Evolutionary conservation across 805 yeast species (phyloP).

Genomic region (Candida ipomoeae): DNA sequence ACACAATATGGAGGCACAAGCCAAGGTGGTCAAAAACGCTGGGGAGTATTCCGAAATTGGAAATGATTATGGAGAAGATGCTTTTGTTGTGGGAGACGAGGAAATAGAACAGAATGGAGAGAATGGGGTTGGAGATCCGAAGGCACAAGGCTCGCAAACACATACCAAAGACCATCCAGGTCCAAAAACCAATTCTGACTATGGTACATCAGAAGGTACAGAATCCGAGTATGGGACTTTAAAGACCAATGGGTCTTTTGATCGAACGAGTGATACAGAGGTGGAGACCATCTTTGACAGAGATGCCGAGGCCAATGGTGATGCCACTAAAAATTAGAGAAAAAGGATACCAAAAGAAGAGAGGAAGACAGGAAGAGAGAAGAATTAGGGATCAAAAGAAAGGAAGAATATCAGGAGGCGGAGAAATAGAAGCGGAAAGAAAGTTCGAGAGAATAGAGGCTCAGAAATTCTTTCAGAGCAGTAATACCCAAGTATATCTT

Average conservation of each 20-base stretch:
- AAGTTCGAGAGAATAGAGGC: neutral
- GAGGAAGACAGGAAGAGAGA: neutral
- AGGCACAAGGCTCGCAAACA: too few relatives aligned
- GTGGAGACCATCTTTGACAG: neutral
- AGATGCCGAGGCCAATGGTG: neutral
- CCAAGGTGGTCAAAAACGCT: constrained; percentile 6
- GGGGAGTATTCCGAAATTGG: neutral
- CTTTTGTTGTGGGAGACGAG: constrained; percentile 11
- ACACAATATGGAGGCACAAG: constrained; percentile 25
- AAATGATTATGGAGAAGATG: neutral
- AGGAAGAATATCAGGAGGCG: neutral
- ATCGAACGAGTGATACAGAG: neutral
- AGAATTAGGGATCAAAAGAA: too few relatives aligned
- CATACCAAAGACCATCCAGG: too few relatives aligned
- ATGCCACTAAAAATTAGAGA: neutral
- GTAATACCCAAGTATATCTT: too few relatives aligned
- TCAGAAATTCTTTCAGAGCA: neutral
- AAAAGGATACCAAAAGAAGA: too few relatives aligned
- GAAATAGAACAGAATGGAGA: constrained; percentile 5
- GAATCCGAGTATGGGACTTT: neutral
- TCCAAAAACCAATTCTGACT: too few relatives aligned
- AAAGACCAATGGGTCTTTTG: neutral
- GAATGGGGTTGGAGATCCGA: neutral
- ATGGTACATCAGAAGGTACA: too few relatives aligned
- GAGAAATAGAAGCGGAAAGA: neutral